A percentile compares a stretch with the other conserved stretches of the same genome.
These are phyloP conservation scores for Gossypium schwendimanii DNA, from an alignment of 441 rosid genomes.

Conservation along the genomic window DNA sequence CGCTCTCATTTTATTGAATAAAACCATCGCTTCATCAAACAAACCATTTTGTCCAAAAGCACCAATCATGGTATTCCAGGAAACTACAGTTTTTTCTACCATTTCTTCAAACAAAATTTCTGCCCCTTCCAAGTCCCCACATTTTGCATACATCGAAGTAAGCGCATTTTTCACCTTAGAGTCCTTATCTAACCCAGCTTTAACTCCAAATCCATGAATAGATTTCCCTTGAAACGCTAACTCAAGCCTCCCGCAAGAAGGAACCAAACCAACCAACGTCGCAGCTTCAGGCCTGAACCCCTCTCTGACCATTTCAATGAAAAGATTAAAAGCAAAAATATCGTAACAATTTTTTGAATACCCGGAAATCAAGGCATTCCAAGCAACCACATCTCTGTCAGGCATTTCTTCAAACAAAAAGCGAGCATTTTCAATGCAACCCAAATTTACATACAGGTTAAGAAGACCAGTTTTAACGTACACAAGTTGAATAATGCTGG, in stretches of 20 bases:
- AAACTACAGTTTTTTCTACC: conserved; percentile 41
- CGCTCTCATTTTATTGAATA: conserved; percentile 50
- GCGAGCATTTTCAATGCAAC: conserved; percentile 34
- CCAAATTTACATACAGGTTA: conserved; percentile 35
- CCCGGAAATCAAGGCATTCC: conserved; percentile 80
- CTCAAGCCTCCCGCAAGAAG: conserved; percentile 48
- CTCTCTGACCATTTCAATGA: conserved; percentile 44
- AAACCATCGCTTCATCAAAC: conserved; percentile 35
- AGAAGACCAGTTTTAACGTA: conserved; percentile 57
- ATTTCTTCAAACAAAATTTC: conserved; percentile 39
- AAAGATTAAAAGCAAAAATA: conserved; percentile 32
- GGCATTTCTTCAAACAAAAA: conserved; percentile 56
- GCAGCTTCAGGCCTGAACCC: conserved; percentile 46
- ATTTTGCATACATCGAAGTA: conserved; percentile 58
- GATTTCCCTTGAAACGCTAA: conserved; percentile 51
- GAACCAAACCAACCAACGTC: conserved; percentile 53
- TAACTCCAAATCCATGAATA: conserved; percentile 49
- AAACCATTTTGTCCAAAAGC: conserved; percentile 57
- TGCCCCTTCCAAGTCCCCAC: conserved; percentile 41
- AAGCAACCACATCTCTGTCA: conserved; percentile 55
- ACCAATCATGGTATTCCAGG: conserved; percentile 74
- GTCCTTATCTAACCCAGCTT: conserved; percentile 45
- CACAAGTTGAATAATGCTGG: conserved; percentile 39
- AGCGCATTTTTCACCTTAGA: conserved; percentile 50
- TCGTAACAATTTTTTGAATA: conserved; percentile 53